phyloP scores from a whole-genome alignment of 805 yeast species.

The Brettanomyces naardenensis region DNA sequence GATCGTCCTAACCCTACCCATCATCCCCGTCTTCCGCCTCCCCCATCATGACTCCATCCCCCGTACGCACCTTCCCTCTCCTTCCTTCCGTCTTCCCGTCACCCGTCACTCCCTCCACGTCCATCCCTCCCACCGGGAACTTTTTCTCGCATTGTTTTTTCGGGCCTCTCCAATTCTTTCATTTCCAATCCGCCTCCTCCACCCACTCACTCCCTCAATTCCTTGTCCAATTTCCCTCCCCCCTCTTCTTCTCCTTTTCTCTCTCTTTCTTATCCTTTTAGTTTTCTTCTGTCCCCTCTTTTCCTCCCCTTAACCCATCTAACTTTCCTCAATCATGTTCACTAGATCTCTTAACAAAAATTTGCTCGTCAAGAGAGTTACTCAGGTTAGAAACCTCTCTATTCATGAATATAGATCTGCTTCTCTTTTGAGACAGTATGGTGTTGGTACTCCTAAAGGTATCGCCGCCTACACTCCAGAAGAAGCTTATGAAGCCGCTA shows the following conservation, averaged over 20 bases:
- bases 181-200: too few species aligned
- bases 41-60: too few species aligned
- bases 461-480: conserved; percentile 84
- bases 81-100: too few species aligned
- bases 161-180: too few species aligned
- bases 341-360: conserved; percentile 16
- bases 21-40: too few species aligned
- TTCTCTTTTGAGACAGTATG: conserved; percentile 69
- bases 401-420: conserved; percentile 97
- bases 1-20: too few species aligned
- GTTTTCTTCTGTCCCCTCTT: conserved; percentile 1
- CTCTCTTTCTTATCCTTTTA: not conserved
- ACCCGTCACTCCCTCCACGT: too few species aligned
- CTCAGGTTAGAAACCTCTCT: conserved; percentile 61
- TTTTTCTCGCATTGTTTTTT: too few species aligned
- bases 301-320: not conserved
- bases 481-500: conserved; percentile 80
- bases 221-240: not conserved
- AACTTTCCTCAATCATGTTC: conserved; percentile 12
- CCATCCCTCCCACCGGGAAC: not conserved
- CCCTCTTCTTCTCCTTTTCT: not conserved
- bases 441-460: conserved; percentile 88
- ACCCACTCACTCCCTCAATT: too few species aligned
- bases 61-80: too few species aligned
- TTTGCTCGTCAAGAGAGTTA: conserved; percentile 11